Base-by-base conservation (phyloP, 2,329 filamentous ascomycete species). In the Zelopaecilomyces penicillatus region DNA sequence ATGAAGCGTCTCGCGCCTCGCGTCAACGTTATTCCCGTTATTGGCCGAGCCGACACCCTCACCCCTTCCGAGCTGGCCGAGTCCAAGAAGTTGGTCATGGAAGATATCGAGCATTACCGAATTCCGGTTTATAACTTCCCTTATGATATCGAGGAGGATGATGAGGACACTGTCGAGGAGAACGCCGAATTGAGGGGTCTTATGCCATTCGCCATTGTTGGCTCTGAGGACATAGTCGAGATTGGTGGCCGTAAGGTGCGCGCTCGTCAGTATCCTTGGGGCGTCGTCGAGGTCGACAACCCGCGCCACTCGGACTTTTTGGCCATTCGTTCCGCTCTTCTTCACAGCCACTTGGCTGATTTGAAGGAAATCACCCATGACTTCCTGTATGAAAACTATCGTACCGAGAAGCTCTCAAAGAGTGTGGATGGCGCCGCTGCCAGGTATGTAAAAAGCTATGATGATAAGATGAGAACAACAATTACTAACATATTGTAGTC, bases 81-180 rank as follows among this genome's bases (percentile, higher is more conserved):
- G 71, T 97, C 91, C 56, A 98, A 98, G 82, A 98, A 97, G 78
- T 80, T 98, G 50, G 90, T 98, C 63, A 98, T 98, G 93, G 93
- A 98, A 75, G 93, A 98, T 65, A 98, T 98, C 58, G 93, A 98
- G 73, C 93, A 98, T 71, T 98, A 98, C 76, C 86, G 93, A 64
- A 98, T 98, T 58, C 93, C 93, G 39, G 91, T 98, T 54, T 98
- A 98, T 80, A 98, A 98, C 80, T 98, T 98, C 77, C 93, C 93
- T 41, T 98, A 98, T 74, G 93, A 98, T 59, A 95, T 98, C 50
- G 93, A 98, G 70, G 93, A 98, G 75, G 93, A 98, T 59, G 93
- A 98, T 56, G 93, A 98, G 73, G 93, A 98, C 63, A 98, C 93
- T 1, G 91, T 98, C 19, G 93, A 98, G 72, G 93, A 98, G 74